A percentile compares a stretch with the other conserved stretches of the same genome.
These are phyloP conservation scores for Leishmania gerbilli DNA, from an alignment of 208 protist genomes.

Conservation along the genomic window DNA sequence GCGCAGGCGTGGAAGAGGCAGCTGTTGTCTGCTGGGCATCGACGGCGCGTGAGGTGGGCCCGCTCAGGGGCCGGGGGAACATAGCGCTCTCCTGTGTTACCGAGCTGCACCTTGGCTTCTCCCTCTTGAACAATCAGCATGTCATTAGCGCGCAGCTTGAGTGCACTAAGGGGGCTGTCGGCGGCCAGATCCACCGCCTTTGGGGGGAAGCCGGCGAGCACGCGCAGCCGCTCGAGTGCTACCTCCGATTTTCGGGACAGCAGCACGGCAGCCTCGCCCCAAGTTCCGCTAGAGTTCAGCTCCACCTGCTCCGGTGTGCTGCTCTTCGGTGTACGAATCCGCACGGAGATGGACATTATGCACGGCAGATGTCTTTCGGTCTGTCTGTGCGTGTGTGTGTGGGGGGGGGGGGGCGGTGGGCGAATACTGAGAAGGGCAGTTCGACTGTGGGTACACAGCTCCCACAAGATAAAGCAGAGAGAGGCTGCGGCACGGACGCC, in stretches of 20 bases:
- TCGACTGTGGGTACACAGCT: background rate
- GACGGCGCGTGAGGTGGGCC: conserved; percentile 85
- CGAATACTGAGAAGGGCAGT: background rate
- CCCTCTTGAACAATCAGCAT: conserved; percentile 85
- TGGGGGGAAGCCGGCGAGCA: conserved; percentile 83
- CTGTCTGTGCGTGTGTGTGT: too few species aligned
- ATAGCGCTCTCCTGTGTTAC: conserved; percentile 67
- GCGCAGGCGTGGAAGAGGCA: conserved; percentile 95
- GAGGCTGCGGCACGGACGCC: background rate
- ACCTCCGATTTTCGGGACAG: conserved; percentile 39
- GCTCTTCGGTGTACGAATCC: conserved; percentile 66
- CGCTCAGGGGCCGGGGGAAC: conserved; percentile 72
- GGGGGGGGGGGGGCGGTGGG: too few species aligned
- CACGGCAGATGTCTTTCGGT: background rate
- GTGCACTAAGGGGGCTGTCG: conserved; percentile 30
- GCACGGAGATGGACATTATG: conserved; percentile 49
- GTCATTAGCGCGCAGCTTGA: conserved; percentile 57
- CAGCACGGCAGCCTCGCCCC: conserved; percentile 23
- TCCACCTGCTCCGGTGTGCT: conserved; percentile 42
- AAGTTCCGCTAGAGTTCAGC: conserved; percentile 34
- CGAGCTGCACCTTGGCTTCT: conserved; percentile 57
- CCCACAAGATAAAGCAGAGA: background rate
- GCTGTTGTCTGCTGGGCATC: conserved; percentile 93
- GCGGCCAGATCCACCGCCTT: conserved; percentile 52
- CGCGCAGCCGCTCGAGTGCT: conserved; percentile 33